These are phyloP conservation scores for Backusella tuberculispora DNA, from an alignment of 192 early-diverging fungal genomes.

Conservation along the genomic window DNA sequence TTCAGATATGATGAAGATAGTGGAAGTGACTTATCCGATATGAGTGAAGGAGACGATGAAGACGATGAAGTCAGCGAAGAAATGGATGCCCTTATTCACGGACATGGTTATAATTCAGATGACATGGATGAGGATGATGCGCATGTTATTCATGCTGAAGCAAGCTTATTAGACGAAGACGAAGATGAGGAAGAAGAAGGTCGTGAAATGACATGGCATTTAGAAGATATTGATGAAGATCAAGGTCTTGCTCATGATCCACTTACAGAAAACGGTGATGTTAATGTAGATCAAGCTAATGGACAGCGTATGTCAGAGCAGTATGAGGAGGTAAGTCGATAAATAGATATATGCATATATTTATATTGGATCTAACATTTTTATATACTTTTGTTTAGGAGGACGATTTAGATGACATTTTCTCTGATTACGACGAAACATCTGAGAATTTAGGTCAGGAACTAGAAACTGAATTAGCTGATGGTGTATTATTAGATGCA, in stretches of 20 bases:
- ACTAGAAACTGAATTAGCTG: slow-evolving; percentile 50
- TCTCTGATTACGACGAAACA: slow-evolving; percentile 46
- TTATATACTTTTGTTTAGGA: slow-evolving; percentile 15
- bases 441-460: slow-evolving; percentile 44
- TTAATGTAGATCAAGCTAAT: slow-evolving; percentile 44
- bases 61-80: slow-evolving; percentile 65
- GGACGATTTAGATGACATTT: slow-evolving; percentile 35
- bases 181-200: slow-evolving; percentile 63
- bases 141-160: neutral
- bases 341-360: neutral
- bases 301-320: slow-evolving; percentile 44
- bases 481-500: slow-evolving; percentile 58
- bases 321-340: slow-evolving; percentile 35
- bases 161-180: slow-evolving; percentile 38
- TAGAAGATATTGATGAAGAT: slow-evolving; percentile 59
- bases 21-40: slow-evolving; percentile 63
- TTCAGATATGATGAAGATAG: slow-evolving; percentile 75
- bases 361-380: neutral
- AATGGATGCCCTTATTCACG: slow-evolving; percentile 59
- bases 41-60: slow-evolving; percentile 56
- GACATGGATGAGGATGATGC: slow-evolving; percentile 53
- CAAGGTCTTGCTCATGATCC: slow-evolving; percentile 31
- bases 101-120: slow-evolving; percentile 47
- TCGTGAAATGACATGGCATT: slow-evolving; percentile 59
- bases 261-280: slow-evolving; percentile 30